Evolutionary conservation across 2,329 filamentous ascomycete species (phyloP), one percentile per base, ranked within the genome.

Genomic region (Pleomassaria siparia): DNA sequence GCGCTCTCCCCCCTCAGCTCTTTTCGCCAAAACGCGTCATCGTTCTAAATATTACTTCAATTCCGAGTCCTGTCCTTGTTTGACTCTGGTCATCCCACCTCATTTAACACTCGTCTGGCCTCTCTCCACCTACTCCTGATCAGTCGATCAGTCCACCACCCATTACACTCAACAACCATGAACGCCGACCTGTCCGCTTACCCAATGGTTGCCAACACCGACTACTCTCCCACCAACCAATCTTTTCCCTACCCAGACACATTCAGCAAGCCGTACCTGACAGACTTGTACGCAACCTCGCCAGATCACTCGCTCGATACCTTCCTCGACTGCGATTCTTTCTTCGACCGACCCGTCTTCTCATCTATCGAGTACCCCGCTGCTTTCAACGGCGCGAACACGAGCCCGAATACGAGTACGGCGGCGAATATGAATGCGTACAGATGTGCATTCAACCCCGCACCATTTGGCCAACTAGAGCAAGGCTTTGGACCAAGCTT

Each of bases 251-350:
- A 64, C 32, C 51, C 54, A 11, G 57, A 63, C 10, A 43, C 55
- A 13, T 56, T 61, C 45, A 62, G 65, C 44, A 60, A 55, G 45
- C 49, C 57, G 6, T 66, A 64, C 45, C 41, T 61, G 29, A 47
- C 49, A 32, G 59, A 64, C 47, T 46, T 47, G 7, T 67, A 59
- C 50, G 56, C 53, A 11, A 41, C 49, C 21, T 51, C 46, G 20
- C 55, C 62, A 16, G 54, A 67, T 43, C 54, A 61, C 49, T 53
- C 62, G 8, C 46, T 66, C 46, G 58, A 60, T 25, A 48, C 56
- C 24, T 66, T 63, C 47, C 57, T 70, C 49, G 59, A 67, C 49
- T 46, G 53, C 26, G 59, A 66, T 18, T 46, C 50, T 11, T 57
- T 62, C 40, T 59, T 64, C 43, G 56, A 63, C 41, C 59, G 55